Evolutionary conservation across 139 green algal species (phyloP), one percentile per base, ranked within the genome.

Genomic region (Tetraselmis striata): DNA sequence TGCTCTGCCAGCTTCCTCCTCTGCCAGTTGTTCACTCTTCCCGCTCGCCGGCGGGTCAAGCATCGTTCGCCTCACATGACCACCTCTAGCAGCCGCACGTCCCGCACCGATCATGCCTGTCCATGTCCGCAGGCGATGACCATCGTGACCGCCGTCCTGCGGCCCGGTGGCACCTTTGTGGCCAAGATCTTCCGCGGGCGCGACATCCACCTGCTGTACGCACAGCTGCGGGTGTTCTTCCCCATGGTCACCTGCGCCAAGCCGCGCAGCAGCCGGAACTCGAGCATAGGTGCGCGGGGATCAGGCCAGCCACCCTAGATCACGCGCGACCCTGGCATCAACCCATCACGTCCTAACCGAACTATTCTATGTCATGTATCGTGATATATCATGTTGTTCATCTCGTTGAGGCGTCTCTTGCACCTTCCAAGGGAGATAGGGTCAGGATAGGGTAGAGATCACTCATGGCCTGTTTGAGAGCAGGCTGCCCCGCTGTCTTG

Each of bases 161-260:
- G 85, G 28, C 90, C 86, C 0, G 96, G 95, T 0, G 96, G 96
- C 45, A 93, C 85, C 0, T 98, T 98, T 88, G 90, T 99, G n/a
- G 96, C 95, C 30, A 98, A 98, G 86, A 93, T 98, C 18, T 98
- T 98, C 87, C 59, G 93, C 82, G 96, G 95, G 75, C 94, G 94
- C 59, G 95, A 99, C 87, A 91, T 97, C 25, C 86, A 83, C 29
- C 90, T 98, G 83, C 89, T 99, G 29, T 98, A 98, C 89, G 88
- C 89, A 2, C 89, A 93, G 88, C 89, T 98, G 28, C 93, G 93
- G 31, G 77, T 94, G 0, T 91, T 99, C 31, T 99, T 99, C 84
- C 83, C 86, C 0, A 87, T 94, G n/a, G 97, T 99, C 0, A 93
- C 91, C 28, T 91, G 95, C n/a, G 90, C 91, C 32, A 99, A 99